A percentile compares a stretch with the other conserved stretches of the same genome.
Conservation (phyloP, 192 early-diverging fungal genomes). For the Dimargaris verticillata region DNA sequence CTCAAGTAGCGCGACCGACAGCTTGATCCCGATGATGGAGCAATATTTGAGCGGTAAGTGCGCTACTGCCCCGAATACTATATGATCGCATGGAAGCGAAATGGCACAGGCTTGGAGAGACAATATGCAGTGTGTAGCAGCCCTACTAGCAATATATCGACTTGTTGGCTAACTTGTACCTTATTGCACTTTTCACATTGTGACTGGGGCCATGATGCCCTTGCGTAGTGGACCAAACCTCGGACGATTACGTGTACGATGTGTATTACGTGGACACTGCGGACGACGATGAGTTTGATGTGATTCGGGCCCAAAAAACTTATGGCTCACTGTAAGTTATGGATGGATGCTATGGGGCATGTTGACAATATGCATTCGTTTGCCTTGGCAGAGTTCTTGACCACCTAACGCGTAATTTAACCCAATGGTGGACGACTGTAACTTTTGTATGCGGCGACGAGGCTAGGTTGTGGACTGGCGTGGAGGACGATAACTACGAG, state of each 20-base stretch:
- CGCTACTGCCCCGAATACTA: not conserved
- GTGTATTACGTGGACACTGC: slow-evolving; percentile 52
- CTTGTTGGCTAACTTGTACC: not conserved
- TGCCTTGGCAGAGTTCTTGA: not conserved
- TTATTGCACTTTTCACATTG: not conserved
- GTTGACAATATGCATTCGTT: not conserved
- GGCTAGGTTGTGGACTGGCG: slow-evolving; percentile 31
- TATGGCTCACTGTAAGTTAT: slow-evolving; percentile 32
- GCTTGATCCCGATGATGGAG: slow-evolving; percentile 54
- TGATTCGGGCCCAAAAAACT: slow-evolving; percentile 15
- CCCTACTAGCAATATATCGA: not conserved
- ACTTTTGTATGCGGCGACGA: slow-evolving; percentile 1
- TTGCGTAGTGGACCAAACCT: slow-evolving; percentile 14
- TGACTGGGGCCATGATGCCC: not conserved
- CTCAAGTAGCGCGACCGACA: too few species aligned
- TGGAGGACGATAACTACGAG: slow-evolving; percentile 26
- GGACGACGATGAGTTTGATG: slow-evolving; percentile 14
- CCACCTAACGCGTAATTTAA: not conserved
- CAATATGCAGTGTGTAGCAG: not conserved
- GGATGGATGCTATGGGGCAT: not conserved
- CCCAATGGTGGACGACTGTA: not conserved
- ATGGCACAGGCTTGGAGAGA: not conserved
- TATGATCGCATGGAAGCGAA: not conserved
- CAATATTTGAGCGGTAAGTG: slow-evolving; percentile 39
- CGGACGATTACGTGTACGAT: slow-evolving; percentile 60